phyloP scores from a whole-genome alignment of 345 rosid species.

The Camelina hispida region DNA sequence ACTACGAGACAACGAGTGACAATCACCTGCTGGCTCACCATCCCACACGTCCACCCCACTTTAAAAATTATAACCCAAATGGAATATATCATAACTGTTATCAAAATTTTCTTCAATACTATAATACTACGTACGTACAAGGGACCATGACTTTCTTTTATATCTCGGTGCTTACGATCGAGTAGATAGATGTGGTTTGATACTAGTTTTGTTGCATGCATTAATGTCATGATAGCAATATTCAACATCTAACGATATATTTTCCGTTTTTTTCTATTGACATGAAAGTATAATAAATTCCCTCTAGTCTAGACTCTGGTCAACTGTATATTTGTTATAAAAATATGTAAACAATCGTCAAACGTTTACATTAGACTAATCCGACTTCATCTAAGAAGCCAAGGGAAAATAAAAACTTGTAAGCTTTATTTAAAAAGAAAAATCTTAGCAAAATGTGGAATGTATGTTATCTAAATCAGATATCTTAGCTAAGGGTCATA shows the following conservation, averaged over 20 bases:
- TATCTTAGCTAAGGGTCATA: background rate
- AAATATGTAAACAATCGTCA: slow-evolving; percentile 3
- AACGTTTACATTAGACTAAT: slow-evolving; percentile 3
- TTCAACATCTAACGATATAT: slow-evolving; percentile 4
- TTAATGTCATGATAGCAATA: background rate
- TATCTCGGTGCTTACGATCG: background rate
- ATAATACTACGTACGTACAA: no score
- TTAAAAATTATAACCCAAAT: background rate
- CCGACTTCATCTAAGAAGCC: background rate
- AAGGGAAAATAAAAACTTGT: background rate
- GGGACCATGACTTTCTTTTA: background rate
- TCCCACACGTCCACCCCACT: slow-evolving; percentile 37
- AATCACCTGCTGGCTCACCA: slow-evolving; percentile 39
- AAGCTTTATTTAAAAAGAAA: background rate
- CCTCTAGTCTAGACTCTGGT: background rate
- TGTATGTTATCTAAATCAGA: background rate
- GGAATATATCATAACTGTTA: background rate
- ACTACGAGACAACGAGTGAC: slow-evolving; percentile 39
- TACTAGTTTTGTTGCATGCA: background rate
- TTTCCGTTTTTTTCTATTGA: background rate
- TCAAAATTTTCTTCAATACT: background rate
- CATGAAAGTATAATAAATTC: background rate
- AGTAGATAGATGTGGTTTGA: background rate
- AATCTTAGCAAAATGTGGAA: background rate
- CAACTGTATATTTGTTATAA: background rate